Evolutionary conservation across 139 green algal genomes (phyloP), one percentile per base, ranked within the genome.

Genomic region (Chlamydomonas sp.): DNA sequence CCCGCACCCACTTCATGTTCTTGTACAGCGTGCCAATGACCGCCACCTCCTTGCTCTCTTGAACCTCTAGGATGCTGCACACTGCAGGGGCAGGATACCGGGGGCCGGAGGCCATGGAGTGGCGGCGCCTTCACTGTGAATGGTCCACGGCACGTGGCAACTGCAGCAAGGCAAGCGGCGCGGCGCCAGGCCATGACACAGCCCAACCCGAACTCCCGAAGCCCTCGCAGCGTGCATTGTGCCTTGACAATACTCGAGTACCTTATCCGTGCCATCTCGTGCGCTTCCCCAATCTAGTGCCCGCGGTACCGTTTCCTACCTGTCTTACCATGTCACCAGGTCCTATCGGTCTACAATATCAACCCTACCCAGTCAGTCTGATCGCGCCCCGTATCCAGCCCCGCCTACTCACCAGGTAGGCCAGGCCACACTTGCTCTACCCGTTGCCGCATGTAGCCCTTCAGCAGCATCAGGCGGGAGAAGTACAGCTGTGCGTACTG

Each of bases 401-500:
- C 66, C 4, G 18, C 4, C 6, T 17, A 57, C 85, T 68, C 89
- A 97, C 94, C 79, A 89, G 91, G 88, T 1, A 96, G 61, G 49
- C 88, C 90, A 2, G 97, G 95, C 97, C 97, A 99, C 2, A 87
- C 62, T 58, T 87, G n/a, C 18, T 74, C 57, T 2, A 92, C 94
- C 3, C 83, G 75, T 57, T 91, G 62, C 64, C 86, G 20, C 79
- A 98, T 78, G 0, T 89, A 5, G 3, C 87, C 83, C 6, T 86
- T 82, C 89, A 99, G 94, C 58, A 88, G 79, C 84, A 92, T 91
- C 15, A 99, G 92, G 1, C 98, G 94, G 7, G 89, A 90, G 89
- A 97, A 99, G 91, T 99, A 99, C 10, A 99, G 92, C 89, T 98
- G 96, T 1, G 96, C 94, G 83, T 97, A 99, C 94, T 99, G 98